A percentile compares a stretch with the other conserved stretches of the same genome.
These are phyloP conservation scores for Verticillium alfalfae DNA, from an alignment of 2,329 filamentous ascomycete genomes.

Conservation along the genomic window DNA sequence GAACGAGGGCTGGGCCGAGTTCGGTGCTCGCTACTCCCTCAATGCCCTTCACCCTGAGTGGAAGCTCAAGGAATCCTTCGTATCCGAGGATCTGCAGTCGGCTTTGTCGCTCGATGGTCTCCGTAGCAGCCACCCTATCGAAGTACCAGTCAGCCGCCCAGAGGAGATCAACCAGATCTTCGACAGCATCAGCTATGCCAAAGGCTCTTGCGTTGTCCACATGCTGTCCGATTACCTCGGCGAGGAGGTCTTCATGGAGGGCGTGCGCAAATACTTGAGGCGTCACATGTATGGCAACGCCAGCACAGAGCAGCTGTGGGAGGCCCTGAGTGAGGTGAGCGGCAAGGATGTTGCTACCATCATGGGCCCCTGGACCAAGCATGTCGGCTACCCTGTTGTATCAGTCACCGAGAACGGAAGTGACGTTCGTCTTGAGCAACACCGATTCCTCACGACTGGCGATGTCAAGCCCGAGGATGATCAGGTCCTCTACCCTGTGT, in stretches of 20 bases:
- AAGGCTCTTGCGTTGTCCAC: conserved; percentile 89
- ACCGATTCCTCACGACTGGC: conserved; percentile 86
- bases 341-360: conserved; percentile 86
- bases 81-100: conserved; percentile 85
- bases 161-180: conserved; percentile 99
- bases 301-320: conserved; percentile 85
- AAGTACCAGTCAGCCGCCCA: conserved; percentile 90
- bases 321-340: conserved; percentile 78
- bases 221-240: conserved; percentile 97
- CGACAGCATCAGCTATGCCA: conserved; percentile 94
- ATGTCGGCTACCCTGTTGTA: conserved; percentile 88
- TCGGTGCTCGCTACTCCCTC: conserved; percentile 60
- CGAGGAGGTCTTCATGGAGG: conserved; percentile 88
- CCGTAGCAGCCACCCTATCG: conserved; percentile 91
- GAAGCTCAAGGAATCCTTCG: conserved; percentile 96
- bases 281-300: conserved; percentile 98
- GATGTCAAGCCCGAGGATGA: conserved; percentile 95
- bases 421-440: conserved; percentile 84
- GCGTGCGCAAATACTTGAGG: conserved; percentile 84
- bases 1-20: conserved; percentile 79
- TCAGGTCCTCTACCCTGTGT: conserved; percentile 79
- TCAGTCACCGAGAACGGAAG: conserved; percentile 68
- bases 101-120: conserved; percentile 85
- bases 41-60: conserved; percentile 95
- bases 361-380: conserved; percentile 96